Evolutionary conservation across 192 early-diverging fungal species (phyloP).

Genomic region (Coemansia furcata): DNA sequence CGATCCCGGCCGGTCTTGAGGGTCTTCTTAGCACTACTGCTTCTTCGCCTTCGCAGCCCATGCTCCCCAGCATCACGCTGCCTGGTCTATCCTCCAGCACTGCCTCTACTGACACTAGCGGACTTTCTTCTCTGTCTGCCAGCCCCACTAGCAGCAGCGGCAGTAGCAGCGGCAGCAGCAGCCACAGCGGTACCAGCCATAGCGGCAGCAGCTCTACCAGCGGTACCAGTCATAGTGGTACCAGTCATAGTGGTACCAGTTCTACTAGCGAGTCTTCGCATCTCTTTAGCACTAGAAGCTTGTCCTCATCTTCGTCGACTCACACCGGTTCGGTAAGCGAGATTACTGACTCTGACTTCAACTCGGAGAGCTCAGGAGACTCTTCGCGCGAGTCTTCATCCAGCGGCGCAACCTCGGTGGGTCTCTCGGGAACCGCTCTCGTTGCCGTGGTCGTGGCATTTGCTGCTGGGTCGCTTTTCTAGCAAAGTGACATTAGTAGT

Average conservation of each 20-base stretch:
- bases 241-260: background rate
- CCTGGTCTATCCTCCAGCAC: background rate
- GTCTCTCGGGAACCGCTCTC: background rate
- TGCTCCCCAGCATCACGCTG: conserved; percentile 17
- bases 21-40: conserved; percentile 1
- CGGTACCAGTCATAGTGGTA: too few relatives aligned
- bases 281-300: conserved; percentile 8
- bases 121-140: background rate
- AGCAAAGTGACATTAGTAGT: background rate
- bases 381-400: background rate
- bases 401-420: background rate
- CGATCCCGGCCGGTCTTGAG: conserved; percentile 47
- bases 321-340: conserved; percentile 4
- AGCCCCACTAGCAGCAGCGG: background rate
- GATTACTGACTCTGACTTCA: background rate
- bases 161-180: background rate
- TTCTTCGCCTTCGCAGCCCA: background rate
- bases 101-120: background rate
- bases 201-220: too few relatives aligned
- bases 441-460: background rate
- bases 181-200: background rate
- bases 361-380: conserved; percentile 5
- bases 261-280: background rate
- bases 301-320: background rate
- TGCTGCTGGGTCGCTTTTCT: conserved; percentile 20